These are phyloP conservation scores for Penicillium digitatum DNA, from an alignment of 2,329 filamentous ascomycete species.

Conservation along the genomic window DNA sequence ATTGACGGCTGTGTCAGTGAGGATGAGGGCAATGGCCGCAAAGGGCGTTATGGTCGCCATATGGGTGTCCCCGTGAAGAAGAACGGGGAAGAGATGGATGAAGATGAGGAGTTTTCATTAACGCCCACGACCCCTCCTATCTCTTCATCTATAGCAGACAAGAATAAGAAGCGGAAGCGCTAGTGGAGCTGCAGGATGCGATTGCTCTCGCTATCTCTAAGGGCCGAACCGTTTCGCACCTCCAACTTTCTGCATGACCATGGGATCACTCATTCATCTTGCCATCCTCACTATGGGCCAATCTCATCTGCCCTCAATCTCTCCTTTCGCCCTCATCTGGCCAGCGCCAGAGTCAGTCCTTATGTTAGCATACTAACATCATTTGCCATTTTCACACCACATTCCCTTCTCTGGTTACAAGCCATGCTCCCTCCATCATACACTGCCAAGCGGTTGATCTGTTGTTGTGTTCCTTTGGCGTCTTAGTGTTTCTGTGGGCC, in stretches of 20 bases:
- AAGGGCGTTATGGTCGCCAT: constrained; percentile 77
- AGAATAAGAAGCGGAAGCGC: constrained; percentile 68
- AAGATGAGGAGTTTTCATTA: constrained; percentile 49
- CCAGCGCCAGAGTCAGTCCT: constrained; percentile 19
- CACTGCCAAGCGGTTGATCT: constrained; percentile 27
- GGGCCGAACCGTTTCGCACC: constrained; percentile 1
- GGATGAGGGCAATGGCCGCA: constrained; percentile 94
- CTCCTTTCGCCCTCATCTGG: constrained; percentile 14
- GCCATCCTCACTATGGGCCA: constrained; percentile 7
- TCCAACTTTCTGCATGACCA: not conserved
- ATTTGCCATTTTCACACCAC: constrained; percentile 12
- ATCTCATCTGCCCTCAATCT: constrained; percentile 3
- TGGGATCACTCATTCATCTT: constrained; percentile 7
- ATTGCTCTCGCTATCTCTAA: constrained; percentile 5
- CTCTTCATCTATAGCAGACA: constrained; percentile 46
- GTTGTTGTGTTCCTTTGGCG: constrained; percentile 19
- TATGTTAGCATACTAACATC: constrained; percentile 11
- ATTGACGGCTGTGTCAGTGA: constrained; percentile 94
- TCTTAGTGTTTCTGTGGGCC: constrained; percentile 17
- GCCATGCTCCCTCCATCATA: constrained; percentile 17
- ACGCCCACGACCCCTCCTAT: constrained; percentile 32
- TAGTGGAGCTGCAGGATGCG: constrained; percentile 29
- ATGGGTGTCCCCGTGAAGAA: constrained; percentile 67
- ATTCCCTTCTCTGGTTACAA: constrained; percentile 18
- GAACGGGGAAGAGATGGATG: constrained; percentile 40